These are phyloP conservation scores for Fusarium succisae DNA, from an alignment of 2,329 filamentous ascomycete species.

Conservation along the genomic window DNA sequence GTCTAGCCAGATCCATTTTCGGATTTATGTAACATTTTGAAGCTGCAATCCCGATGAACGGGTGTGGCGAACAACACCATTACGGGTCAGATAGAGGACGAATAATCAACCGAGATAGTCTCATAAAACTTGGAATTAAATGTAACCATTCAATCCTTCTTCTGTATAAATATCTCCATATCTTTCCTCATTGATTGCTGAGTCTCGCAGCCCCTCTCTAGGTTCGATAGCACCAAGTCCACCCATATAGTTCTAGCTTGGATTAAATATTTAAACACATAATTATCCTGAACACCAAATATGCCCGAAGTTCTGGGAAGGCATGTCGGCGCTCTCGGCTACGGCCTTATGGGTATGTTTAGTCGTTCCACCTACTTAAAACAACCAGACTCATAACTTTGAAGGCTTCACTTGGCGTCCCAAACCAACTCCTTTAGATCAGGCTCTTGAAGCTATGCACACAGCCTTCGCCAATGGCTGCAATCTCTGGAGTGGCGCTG, in stretches of 20 bases:
- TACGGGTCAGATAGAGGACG: background rate
- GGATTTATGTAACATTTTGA: constrained; percentile 1
- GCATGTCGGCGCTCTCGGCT: constrained; percentile 60
- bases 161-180: background rate
- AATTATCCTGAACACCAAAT: background rate
- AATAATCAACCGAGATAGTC: background rate
- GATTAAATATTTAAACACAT: background rate
- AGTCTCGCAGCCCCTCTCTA: background rate
- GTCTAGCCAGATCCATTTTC: background rate
- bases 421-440: constrained; percentile 53
- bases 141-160: background rate
- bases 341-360: constrained; percentile 62
- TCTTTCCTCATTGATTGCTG: background rate
- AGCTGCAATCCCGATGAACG: constrained; percentile 8
- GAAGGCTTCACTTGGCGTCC: constrained; percentile 57
- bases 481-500: constrained; percentile 69
- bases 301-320: constrained; percentile 51
- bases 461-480: constrained; percentile 57
- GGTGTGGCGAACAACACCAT: background rate
- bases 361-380: background rate
- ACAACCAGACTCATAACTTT: background rate
- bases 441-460: constrained; percentile 65
- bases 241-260: background rate
- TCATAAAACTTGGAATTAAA: background rate
- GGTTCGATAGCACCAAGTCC: background rate